Percentiles rank a stretch among this genome's conserved stretches.
Evolutionary conservation across 768 basidiomycete species (phyloP).

Genomic region (Pleurotus tuoliensis): DNA sequence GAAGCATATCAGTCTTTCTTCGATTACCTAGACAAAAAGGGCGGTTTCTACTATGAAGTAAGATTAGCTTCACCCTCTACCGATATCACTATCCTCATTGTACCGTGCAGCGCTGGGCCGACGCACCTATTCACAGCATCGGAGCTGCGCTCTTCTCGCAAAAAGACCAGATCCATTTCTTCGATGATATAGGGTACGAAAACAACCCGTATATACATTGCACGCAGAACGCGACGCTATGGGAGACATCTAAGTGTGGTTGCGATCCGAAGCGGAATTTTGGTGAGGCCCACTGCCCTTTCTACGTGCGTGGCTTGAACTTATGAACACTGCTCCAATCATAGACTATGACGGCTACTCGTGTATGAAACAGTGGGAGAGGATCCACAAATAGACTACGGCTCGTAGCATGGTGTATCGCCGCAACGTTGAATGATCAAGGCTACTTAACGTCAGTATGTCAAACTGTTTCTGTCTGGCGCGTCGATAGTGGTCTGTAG

Average conservation of each 20-base stretch:
- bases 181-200: slow-evolving; percentile 73
- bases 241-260: slow-evolving; percentile 58
- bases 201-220: slow-evolving; percentile 76
- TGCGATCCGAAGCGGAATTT: slow-evolving; percentile 57
- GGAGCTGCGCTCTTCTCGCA: slow-evolving; percentile 57
- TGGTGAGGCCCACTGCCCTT: slow-evolving; percentile 35
- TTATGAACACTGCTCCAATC: slow-evolving; percentile 2
- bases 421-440: too few relatives aligned
- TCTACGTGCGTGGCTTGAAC: background rate
- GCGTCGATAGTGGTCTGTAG: too few relatives aligned
- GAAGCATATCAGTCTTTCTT: slow-evolving; percentile 68
- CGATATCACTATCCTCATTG: background rate
- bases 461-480: too few relatives aligned
- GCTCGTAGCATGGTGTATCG: too few relatives aligned
- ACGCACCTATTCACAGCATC: slow-evolving; percentile 69
- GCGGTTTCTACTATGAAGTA: slow-evolving; percentile 70
- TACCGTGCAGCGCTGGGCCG: slow-evolving; percentile 38
- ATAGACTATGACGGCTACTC: slow-evolving; percentile 56
- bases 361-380: slow-evolving; percentile 53
- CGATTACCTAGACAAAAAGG: slow-evolving; percentile 53
- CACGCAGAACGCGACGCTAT: slow-evolving; percentile 39
- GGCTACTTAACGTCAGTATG: too few relatives aligned
- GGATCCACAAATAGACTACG: background rate
- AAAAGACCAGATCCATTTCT: slow-evolving; percentile 67
- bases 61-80: slow-evolving; percentile 16